Base-by-base conservation (phyloP, 2,329 filamentous ascomycete genomes). In the Triangularia verruculosa region DNA sequence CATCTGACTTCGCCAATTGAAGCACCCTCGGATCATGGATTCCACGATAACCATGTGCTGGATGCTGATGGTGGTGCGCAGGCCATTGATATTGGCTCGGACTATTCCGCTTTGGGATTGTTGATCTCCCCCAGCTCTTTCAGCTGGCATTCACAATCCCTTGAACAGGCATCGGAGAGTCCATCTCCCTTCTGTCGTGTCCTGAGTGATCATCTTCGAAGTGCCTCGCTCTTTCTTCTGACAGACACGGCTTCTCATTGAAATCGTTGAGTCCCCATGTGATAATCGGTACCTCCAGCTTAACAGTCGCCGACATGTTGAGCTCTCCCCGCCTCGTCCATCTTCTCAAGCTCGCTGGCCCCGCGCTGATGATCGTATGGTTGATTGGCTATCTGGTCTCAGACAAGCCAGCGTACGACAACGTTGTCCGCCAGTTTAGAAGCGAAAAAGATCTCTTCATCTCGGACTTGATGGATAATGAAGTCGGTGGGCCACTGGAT, bases 371-470 rank as follows among this genome's bases (percentile, higher is more conserved):
- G 4, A 12, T 75, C 8, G 8, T 69, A 59, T 73, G 71, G 70
- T 53, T 69, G 9, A 22, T 76, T 8, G 67, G 66, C 28, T 72
- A 72, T 55, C 52, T 74, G 47, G 56, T 62, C 57, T 64, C 65
- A 25, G 61, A 69, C 27, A 47, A 30, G 39, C 62, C 67, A 60
- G 61, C 68, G 25, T 72, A 73, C 52, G 51, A 64, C 12, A 67
- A 67, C 12, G 61, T 74, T 55, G 66, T 73, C 25, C 72, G 72
- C 52, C 61, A 67, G 34, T 74, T 77, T 64, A 70, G 72, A 65
- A 68, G 72, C 64, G 67, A 77, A 64, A 72, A 71, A 67, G 67
- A 69, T 20, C 64, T 74, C 5, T 78, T 77, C 57, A 67, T 76
- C 51, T 67, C 69, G 27, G 72, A 75, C 66, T 76, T 75, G 39